Conservation (phyloP, 768 basidiomycete genomes). For the Macrolepiota albuminosa region DNA sequence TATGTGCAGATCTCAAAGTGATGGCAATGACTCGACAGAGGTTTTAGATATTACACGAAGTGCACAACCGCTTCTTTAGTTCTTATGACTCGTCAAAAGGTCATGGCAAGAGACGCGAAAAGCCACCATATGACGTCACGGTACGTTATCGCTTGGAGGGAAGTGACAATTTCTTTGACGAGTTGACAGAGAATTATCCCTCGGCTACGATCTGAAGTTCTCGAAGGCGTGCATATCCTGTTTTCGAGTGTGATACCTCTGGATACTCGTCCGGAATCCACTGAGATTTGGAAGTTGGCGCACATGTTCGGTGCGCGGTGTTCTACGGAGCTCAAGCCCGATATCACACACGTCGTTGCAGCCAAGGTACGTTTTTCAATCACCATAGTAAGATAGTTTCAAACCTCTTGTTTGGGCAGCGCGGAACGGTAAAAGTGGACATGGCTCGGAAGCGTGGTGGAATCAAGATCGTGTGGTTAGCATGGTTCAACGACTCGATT, state of each 20-base stretch:
- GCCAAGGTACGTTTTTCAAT: constrained; percentile 55
- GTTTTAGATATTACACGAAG: constrained; percentile 69
- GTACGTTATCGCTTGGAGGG: constrained; percentile 37
- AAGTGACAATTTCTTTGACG: background rate
- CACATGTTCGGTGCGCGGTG: constrained; percentile 85
- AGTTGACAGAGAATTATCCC: constrained; percentile 75
- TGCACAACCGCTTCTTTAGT: constrained; percentile 74
- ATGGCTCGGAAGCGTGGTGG: constrained; percentile 70
- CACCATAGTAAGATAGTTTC: background rate
- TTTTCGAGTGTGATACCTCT: constrained; percentile 96
- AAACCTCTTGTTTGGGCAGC: constrained; percentile 36
- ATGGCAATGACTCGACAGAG: background rate
- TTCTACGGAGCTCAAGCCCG: constrained; percentile 57
- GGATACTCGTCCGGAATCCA: constrained; percentile 73
- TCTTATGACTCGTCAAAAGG: constrained; percentile 48
- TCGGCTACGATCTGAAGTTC: constrained; percentile 64
- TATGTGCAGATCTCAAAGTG: constrained; percentile 26
- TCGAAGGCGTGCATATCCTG: constrained; percentile 77
- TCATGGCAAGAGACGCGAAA: constrained; percentile 25
- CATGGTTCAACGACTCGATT: constrained; percentile 88
- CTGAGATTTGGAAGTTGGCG: constrained; percentile 83
- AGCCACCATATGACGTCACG: constrained; percentile 63
- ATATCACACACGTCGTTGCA: constrained; percentile 88
- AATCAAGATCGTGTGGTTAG: constrained; percentile 80
- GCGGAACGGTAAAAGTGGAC: constrained; percentile 90